Evolutionary conservation across 2,329 filamentous ascomycete genomes (phyloP).

Genomic region (Venturia effusa): DNA sequence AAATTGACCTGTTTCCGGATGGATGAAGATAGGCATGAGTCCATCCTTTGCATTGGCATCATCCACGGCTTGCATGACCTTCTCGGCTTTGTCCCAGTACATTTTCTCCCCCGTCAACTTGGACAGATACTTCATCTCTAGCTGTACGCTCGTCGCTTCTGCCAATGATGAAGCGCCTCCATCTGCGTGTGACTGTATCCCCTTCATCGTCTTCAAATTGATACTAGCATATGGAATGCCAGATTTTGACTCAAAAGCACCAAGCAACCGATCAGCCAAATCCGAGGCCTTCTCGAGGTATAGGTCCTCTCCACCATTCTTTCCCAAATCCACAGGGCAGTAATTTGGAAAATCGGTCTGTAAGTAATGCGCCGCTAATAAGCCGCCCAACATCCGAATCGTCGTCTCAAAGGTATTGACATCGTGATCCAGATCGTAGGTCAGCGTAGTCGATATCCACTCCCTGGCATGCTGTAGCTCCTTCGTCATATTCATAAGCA

Average conservation of each 20-base stretch:
- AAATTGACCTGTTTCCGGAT: constrained; percentile 69
- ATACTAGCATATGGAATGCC: constrained; percentile 87
- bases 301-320: constrained; percentile 68
- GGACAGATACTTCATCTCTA: constrained; percentile 94
- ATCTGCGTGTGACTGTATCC: constrained; percentile 73
- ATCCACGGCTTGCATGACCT: constrained; percentile 84
- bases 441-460: constrained; percentile 73
- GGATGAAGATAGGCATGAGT: constrained; percentile 83
- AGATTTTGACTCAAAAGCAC: constrained; percentile 77
- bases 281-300: constrained; percentile 96
- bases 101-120: constrained; percentile 86
- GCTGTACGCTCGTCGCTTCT: constrained; percentile 81
- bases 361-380: constrained; percentile 91
- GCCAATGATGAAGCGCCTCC: constrained; percentile 85
- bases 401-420: constrained; percentile 98
- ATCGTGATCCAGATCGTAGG: constrained; percentile 86
- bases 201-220: constrained; percentile 66
- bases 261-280: constrained; percentile 73
- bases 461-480: constrained; percentile 74
- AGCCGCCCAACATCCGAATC: constrained; percentile 89
- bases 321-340: constrained; percentile 61
- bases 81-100: constrained; percentile 88
- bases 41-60: constrained; percentile 69
- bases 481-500: constrained; percentile 92
- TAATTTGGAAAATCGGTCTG: constrained; percentile 72